A percentile compares a stretch with the other conserved stretches of the same genome.
Conservation (phyloP, 169 alveolate species). For the Toxoplasma gondii region DNA sequence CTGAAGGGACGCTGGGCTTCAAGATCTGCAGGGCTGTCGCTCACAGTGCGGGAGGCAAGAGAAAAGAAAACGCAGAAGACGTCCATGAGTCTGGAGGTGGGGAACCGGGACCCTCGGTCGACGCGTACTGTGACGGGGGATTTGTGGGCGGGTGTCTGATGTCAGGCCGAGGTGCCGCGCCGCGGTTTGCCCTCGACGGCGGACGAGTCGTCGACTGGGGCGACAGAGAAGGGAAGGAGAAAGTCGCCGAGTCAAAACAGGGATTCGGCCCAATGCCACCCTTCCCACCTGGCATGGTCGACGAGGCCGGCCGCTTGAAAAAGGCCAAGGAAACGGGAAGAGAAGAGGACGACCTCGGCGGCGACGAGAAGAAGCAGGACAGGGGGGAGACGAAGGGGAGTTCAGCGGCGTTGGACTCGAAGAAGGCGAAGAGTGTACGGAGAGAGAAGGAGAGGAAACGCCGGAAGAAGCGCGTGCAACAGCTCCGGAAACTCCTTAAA, state of each 20-base stretch:
- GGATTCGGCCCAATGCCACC: no score
- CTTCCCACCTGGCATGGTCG: no score
- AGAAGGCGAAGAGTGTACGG: not conserved
- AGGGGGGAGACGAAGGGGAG: no score
- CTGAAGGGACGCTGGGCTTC: no score
- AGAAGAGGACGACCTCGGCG: no score
- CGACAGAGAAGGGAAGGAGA: not conserved
- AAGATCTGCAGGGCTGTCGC: no score
- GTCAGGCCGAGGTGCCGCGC: not conserved
- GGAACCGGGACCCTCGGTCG: not conserved
- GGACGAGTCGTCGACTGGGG: not conserved
- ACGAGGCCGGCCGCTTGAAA: no score
- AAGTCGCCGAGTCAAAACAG: no score
- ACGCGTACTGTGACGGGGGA: not conserved
- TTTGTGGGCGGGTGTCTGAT: not conserved
- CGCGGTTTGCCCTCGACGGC: not conserved
- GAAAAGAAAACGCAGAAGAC: not conserved
- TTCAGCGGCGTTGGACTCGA: no score
- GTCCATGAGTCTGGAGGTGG: not conserved
- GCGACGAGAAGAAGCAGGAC: no score
- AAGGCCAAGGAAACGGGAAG: no score
- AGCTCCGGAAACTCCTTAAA: not conserved
- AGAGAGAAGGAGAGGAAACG: not conserved
- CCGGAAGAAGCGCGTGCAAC: not conserved
- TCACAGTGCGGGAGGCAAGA: not conserved